Evolutionary conservation across 495 filamentous ascomycete genomes (phyloP), one percentile per base, ranked within the genome.

Genomic region (Parachaetomium inaequale): DNA sequence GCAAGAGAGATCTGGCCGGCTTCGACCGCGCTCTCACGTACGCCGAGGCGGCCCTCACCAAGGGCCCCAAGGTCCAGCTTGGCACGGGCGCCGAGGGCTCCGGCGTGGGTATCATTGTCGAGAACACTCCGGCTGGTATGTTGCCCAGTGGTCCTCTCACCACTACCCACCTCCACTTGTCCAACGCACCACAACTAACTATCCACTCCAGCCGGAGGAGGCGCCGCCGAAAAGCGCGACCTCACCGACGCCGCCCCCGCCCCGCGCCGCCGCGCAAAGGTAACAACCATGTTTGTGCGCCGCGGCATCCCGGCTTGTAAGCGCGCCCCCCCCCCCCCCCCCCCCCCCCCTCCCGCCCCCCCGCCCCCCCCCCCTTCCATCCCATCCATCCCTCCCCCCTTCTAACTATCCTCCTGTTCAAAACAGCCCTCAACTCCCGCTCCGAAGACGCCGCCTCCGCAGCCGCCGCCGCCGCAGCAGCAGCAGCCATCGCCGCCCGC

Each of bases 281-380:
- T 81, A 32, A 81, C 79, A 14, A 79, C 76, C 51, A 80, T 81
- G 78, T 80, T 75, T 51, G 74, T 81, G 55, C 69, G 76, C 64
- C 71, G 77, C 14, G 79, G 79, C 26, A 70, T 76, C 34, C 77
- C 77, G 25, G 72, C 72, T 40, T 67, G 76, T 80, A 64, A 74
- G 77, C 40, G 1, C 40, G 1, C 23, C 1, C 75, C 31, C 52
- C 34, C 38, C 40, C 46, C 50, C 14, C 31, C 21, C 3, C n/a
- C 45, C 32, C 25, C 57, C 59, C 59, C 64, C 45, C 60, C 61
- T 36, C 55, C 55, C 66, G 59, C 36, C 34, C 52, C 38, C 54
- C 31, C 45, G 49, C 51, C 59, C 40, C 52, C 38, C 56, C 43
- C 38, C 54, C 47, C 62, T n/a, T n/a, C n/a, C n/a, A n/a, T n/a